Evolutionary conservation across 805 yeast species (phyloP).

Genomic region (Yarrowia hollandica): DNA sequence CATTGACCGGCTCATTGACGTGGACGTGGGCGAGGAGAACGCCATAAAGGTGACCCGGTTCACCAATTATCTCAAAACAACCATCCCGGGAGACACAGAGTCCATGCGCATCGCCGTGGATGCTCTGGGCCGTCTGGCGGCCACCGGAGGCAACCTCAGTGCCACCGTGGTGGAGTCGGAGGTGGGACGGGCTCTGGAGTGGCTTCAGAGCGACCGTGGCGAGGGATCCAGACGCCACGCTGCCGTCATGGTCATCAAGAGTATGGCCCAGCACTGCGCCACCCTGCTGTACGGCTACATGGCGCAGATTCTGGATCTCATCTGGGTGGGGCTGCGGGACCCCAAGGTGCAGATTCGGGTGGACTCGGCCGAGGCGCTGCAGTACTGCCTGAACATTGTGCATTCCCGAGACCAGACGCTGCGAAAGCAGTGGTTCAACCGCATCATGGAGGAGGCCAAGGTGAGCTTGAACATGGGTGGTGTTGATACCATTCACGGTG

Average conservation of each 20-base stretch:
- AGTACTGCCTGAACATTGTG: conserved; percentile 74
- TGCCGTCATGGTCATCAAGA: conserved; percentile 76
- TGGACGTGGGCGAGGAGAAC: conserved; percentile 77
- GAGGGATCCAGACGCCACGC: conserved; percentile 82
- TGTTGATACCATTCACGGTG: conserved; percentile 81
- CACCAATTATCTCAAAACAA: conserved; percentile 81
- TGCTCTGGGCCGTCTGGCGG: conserved; percentile 84
- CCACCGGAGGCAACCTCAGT: conserved; percentile 84
- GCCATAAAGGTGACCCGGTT: conserved; percentile 86
- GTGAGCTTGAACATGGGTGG: conserved; percentile 54
- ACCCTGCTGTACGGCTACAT: conserved; percentile 77
- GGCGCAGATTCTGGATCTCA: conserved; percentile 71
- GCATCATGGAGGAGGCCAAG: conserved; percentile 67
- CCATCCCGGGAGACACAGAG: conserved; percentile 76
- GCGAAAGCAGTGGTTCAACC: conserved; percentile 72
- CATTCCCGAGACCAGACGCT: conserved; percentile 72
- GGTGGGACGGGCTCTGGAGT: conserved; percentile 83
- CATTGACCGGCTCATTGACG: conserved; percentile 80
- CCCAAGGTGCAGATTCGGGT: conserved; percentile 68
- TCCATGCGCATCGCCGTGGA: conserved; percentile 86
- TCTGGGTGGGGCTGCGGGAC: conserved; percentile 88
- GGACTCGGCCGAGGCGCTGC: conserved; percentile 82
- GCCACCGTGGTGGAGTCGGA: conserved; percentile 93
- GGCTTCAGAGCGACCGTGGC: conserved; percentile 85
- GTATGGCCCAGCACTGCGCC: conserved; percentile 85